Base-by-base conservation (phyloP, 2,329 filamentous ascomycete genomes). In the Sporothrix brunneoviolacea region DNA sequence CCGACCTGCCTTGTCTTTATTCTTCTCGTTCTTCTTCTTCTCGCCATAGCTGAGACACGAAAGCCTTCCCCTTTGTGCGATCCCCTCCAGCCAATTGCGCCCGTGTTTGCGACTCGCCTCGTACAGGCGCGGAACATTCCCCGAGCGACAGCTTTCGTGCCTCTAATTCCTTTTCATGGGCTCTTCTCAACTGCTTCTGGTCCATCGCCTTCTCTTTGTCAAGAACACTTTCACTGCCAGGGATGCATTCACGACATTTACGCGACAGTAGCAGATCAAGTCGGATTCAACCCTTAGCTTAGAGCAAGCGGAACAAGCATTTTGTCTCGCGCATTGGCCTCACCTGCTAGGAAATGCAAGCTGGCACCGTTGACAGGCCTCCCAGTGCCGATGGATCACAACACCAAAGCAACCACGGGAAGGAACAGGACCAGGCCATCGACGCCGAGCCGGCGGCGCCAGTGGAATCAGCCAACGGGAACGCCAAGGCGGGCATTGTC, bases 61-160 rank as follows among this genome's bases (percentile, higher is more conserved):
- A 46, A 46, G 47, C 40, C 33, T 36, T 38, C 24, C 40, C 16
- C 24, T 27, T 32, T 44, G 27, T 32, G 35, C 27, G 41, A 45
- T 32, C 24, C 30, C 16, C 30, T 12, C 27, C 38, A 40, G 18
- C 37, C 37, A 42, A 47, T 38, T 47, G 50, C 43, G 38, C 37
- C 44, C 19, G 27, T 16, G n/a, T n/a, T 48, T 52, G 50, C 44
- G 27, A 44, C 50, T 48, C 50, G 44, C 44, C 39, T 48, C 38
- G 44, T 22, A 52, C 50, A 52, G 48, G 28, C 15, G 18, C 39
- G 32, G 28, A 44, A 21, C 46, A 27, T 27, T 28, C 28, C 15
- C 37, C 15, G 37, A 40, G 28, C 33, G 7, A 48, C 16, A 39
- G 24, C 8, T 22, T 39, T 46, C 16, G 28, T 18, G 18, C 13